Conservation (phyloP, 192 early-diverging fungal genomes). For the Phycomyces blakesleeanus region DNA sequence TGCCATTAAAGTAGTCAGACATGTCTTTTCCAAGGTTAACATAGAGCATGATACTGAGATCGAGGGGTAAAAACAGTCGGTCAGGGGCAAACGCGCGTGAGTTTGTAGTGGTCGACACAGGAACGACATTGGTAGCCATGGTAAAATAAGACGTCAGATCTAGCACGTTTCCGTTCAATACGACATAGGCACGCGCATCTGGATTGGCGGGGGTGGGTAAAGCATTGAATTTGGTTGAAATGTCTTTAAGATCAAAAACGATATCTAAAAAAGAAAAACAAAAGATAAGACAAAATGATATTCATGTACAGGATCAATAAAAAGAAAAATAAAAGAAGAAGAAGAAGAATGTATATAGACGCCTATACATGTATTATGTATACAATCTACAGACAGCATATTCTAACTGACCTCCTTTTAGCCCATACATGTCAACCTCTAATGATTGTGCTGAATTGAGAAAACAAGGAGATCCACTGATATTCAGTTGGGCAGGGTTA, state of each 20-base stretch:
- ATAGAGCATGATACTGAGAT: constrained; percentile 27
- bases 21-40: constrained; percentile 36
- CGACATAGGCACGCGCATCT: constrained; percentile 22
- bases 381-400: background rate
- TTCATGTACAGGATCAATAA: no score
- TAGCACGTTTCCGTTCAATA: constrained; percentile 31
- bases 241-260: constrained; percentile 13
- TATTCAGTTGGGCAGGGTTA: constrained; percentile 22
- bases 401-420: constrained; percentile 31
- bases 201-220: constrained; percentile 9
- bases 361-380: no score
- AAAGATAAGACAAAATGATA: no score
- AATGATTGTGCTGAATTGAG: constrained; percentile 4
- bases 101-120: constrained; percentile 16
- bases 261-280: constrained; percentile 24
- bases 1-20: constrained; percentile 24
- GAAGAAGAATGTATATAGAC: no score
- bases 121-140: constrained; percentile 21
- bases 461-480: constrained; percentile 32
- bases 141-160: constrained; percentile 38
- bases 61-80: constrained; percentile 33
- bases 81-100: constrained; percentile 29
- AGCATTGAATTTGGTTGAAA: constrained; percentile 11
- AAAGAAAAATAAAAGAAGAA: no score
- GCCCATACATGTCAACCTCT: constrained; percentile 12